Evolutionary conservation across 2,329 filamentous ascomycete species (phyloP).

Genomic region (Pseudonectria foliicola): DNA sequence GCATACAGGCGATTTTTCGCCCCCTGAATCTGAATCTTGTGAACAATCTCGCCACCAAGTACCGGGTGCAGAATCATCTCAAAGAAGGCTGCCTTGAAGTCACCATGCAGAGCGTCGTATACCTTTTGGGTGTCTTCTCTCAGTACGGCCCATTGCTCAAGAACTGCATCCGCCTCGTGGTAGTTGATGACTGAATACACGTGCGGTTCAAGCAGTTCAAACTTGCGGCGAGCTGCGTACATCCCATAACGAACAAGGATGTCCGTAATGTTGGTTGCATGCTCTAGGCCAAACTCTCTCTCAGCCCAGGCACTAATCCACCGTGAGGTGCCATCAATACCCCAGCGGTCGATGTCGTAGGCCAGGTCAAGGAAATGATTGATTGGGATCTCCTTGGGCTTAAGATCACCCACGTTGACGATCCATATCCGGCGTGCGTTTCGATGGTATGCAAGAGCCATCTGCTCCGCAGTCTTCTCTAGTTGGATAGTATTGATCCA

Average conservation of each 20-base stretch:
- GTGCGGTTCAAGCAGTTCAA: slow-evolving; percentile 49
- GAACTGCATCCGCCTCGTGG: slow-evolving; percentile 48
- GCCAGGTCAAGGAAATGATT: slow-evolving; percentile 51
- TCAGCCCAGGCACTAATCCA: slow-evolving; percentile 37
- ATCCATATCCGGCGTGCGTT: slow-evolving; percentile 51
- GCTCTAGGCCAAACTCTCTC: slow-evolving; percentile 42
- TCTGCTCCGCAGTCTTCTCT: slow-evolving; percentile 24
- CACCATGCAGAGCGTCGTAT: slow-evolving; percentile 33
- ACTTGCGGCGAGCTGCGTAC: slow-evolving; percentile 48
- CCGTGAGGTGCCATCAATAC: slow-evolving; percentile 30
- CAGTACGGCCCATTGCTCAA: slow-evolving; percentile 46
- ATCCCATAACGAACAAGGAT: slow-evolving; percentile 43
- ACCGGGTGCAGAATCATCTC: slow-evolving; percentile 55
- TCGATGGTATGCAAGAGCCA: slow-evolving; percentile 43
- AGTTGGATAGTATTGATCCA: slow-evolving; percentile 45
- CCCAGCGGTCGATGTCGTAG: slow-evolving; percentile 41
- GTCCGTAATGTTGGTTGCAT: slow-evolving; percentile 38
- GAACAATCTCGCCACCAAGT: slow-evolving; percentile 48
- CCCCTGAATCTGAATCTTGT: slow-evolving; percentile 38
- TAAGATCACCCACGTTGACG: slow-evolving; percentile 57
- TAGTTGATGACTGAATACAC: slow-evolving; percentile 55
- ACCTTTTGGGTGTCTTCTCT: slow-evolving; percentile 37
- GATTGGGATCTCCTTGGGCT: slow-evolving; percentile 49
- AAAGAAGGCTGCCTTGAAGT: slow-evolving; percentile 48
- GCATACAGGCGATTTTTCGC: slow-evolving; percentile 48